Evolutionary conservation across 1,284 basidiomycete species (phyloP).

Genomic region (Ganoderma meredithae): DNA sequence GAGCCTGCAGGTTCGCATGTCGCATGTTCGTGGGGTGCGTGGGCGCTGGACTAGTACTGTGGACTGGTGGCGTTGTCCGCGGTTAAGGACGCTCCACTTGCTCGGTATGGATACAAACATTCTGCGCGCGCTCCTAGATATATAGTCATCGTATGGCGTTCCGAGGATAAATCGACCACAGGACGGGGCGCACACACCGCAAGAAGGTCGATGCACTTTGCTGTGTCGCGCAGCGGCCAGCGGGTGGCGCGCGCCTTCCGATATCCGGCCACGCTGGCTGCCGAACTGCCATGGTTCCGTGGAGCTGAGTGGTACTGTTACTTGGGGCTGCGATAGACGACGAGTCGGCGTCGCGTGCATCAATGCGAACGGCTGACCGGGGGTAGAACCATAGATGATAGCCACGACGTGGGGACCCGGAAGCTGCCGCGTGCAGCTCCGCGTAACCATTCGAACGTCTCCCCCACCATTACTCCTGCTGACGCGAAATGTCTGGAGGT

Average conservation of each 20-base stretch:
- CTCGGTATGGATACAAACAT: not conserved
- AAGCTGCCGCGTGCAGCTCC: no score
- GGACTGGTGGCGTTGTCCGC: not conserved
- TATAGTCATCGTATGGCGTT: not conserved
- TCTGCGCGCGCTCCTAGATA: not conserved
- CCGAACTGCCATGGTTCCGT: not conserved
- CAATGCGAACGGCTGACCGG: not conserved
- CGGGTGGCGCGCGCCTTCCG: not conserved
- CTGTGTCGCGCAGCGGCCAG: no score
- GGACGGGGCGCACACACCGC: not conserved
- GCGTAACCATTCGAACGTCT: not conserved
- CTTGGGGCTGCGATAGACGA: not conserved
- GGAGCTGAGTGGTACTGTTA: not conserved
- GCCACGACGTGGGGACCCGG: not conserved
- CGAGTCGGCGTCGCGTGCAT: not conserved
- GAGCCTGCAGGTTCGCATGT: not conserved
- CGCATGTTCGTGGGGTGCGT: not conserved
- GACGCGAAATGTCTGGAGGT: not conserved
- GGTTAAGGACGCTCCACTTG: not conserved
- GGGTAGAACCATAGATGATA: no score
- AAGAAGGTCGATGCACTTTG: not conserved
- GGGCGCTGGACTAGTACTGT: no score
- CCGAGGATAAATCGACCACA: slow-evolving; percentile 1
- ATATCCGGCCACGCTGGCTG: no score
- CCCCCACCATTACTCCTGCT: not conserved